A percentile compares a stretch with the other conserved stretches of the same genome.
Evolutionary conservation across 768 basidiomycete genomes (phyloP).

Genomic region (Pleurotus citrinopileatus): DNA sequence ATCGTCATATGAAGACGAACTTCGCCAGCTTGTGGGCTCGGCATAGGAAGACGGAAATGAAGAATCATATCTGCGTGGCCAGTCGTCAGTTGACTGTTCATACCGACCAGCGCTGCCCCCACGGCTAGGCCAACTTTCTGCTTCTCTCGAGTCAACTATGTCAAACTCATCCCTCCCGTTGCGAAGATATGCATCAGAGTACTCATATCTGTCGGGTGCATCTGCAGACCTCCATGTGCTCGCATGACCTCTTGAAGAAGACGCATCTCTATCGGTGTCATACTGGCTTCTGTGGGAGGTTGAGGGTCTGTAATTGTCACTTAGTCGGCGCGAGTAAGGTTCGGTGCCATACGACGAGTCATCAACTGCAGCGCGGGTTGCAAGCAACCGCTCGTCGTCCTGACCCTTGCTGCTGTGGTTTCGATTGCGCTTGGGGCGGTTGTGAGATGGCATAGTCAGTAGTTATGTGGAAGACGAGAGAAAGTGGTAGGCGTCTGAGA

Average conservation of each 20-base stretch:
- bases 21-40: constrained; percentile 42
- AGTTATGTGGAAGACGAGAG: constrained; percentile 18
- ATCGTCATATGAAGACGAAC: constrained; percentile 35
- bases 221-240: constrained; percentile 50
- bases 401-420: constrained; percentile 47
- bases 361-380: constrained; percentile 27
- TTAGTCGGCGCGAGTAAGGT: constrained; percentile 47
- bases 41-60: constrained; percentile 40
- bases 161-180: constrained; percentile 50
- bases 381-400: constrained; percentile 47
- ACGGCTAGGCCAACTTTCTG: constrained; percentile 43
- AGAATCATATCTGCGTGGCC: constrained; percentile 47
- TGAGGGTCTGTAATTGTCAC: constrained; percentile 46
- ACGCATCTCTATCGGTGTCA: constrained; percentile 47
- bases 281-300: constrained; percentile 40
- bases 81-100: constrained; percentile 41
- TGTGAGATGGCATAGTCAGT: constrained; percentile 36
- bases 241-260: constrained; percentile 50
- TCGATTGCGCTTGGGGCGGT: constrained; percentile 44
- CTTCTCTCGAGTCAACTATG: constrained; percentile 37
- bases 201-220: constrained; percentile 43
- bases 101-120: constrained; percentile 35
- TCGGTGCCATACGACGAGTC: constrained; percentile 47
- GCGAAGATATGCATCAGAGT: constrained; percentile 48
- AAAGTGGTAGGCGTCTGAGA: constrained; percentile 20